Conservation (phyloP, 1,284 basidiomycete species). For the Melampsora abietis-canadensis region DNA sequence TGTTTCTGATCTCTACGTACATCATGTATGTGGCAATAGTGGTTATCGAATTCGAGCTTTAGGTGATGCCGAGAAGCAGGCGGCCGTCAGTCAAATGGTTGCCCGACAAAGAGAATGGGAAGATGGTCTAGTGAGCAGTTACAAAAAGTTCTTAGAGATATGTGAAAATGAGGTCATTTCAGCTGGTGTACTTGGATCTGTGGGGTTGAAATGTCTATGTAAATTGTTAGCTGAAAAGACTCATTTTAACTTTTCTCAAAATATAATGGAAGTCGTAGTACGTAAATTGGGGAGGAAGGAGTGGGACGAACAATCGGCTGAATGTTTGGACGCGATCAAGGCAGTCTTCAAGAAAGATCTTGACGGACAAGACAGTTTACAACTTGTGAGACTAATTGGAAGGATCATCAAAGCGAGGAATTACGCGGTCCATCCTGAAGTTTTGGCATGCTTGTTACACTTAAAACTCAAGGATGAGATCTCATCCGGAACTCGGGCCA, state of each 20-base stretch:
- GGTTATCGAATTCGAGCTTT: conserved; percentile 71
- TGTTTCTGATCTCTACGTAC: not conserved
- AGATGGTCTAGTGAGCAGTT: conserved; percentile 84
- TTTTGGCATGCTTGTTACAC: conserved; percentile 77
- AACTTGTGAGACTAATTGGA: conserved; percentile 83
- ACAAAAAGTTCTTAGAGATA: conserved; percentile 80
- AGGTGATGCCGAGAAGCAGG: conserved; percentile 82
- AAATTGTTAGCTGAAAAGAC: conserved; percentile 75
- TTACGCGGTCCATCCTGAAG: conserved; percentile 83
- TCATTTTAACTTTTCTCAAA: conserved; percentile 95
- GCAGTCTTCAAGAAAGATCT: conserved; percentile 75
- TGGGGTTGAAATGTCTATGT: conserved; percentile 80
- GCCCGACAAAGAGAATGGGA: conserved; percentile 88
- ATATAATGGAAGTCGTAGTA: conserved; percentile 84
- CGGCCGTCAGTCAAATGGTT: conserved; percentile 93
- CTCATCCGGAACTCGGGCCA: conserved; percentile 64
- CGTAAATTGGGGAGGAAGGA: conserved; percentile 76
- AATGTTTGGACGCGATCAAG: conserved; percentile 76
- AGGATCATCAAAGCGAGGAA: conserved; percentile 93
- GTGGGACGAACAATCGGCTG: conserved; percentile 69
- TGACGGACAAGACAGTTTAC: conserved; percentile 72
- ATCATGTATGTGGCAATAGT: not conserved
- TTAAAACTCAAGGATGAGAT: conserved; percentile 86
- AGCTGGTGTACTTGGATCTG: conserved; percentile 64
- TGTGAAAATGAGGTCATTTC: conserved; percentile 68